These are phyloP conservation scores for Salix koriyanagi DNA, from an alignment of 345 rosid species.

Conservation along the genomic window DNA sequence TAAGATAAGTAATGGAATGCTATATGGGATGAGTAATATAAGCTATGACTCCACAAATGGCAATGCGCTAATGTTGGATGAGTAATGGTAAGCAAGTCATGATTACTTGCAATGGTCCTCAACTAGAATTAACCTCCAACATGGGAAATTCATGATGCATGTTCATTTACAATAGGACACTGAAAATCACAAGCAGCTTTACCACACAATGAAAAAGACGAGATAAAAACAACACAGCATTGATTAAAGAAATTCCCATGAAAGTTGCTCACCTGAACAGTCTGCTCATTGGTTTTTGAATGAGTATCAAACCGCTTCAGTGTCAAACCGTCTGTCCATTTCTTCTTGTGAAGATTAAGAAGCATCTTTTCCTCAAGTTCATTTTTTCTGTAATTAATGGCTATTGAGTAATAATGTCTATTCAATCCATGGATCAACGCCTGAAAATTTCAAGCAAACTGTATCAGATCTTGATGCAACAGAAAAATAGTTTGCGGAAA, in stretches of 20 bases:
- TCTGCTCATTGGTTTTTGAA: constrained; percentile 54
- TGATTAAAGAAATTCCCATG: background rate
- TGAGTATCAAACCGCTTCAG: constrained; percentile 81
- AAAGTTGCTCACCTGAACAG: constrained; percentile 55
- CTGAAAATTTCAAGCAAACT: constrained; percentile 35
- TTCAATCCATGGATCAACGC: constrained; percentile 98
- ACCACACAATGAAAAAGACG: background rate
- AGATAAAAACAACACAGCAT: background rate
- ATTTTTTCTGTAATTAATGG: constrained; percentile 93
- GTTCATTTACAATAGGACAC: background rate
- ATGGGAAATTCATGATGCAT: background rate
- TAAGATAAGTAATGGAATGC: background rate
- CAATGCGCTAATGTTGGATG: background rate
- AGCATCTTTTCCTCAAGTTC: constrained; percentile 99
- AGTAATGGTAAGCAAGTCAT: background rate
- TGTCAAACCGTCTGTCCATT: constrained; percentile 97
- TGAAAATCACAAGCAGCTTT: background rate
- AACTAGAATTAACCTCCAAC: background rate
- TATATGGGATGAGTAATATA: background rate
- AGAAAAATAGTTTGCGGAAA: background rate
- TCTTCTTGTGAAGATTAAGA: constrained; percentile 96
- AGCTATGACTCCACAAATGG: background rate
- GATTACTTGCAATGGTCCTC: background rate
- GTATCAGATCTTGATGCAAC: constrained; percentile 2
- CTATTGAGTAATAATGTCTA: constrained; percentile 96